Conservation (phyloP, 2,329 filamentous ascomycete species). For the Orbilia oligospora region DNA sequence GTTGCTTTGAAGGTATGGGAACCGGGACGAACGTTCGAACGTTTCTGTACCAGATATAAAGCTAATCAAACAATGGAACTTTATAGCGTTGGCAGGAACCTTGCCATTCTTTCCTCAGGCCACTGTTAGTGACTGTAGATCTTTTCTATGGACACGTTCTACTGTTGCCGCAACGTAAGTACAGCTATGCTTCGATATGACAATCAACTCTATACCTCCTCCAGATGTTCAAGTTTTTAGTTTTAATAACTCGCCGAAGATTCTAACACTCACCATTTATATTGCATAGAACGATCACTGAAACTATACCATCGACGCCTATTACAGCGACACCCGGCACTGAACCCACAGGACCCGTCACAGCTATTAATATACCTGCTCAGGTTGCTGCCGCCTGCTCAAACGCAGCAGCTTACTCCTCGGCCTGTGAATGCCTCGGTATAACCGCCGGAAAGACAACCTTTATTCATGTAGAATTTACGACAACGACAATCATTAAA, state of each 20-base stretch:
- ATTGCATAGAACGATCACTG: conserved; percentile 33
- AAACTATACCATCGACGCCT: conserved; percentile 7
- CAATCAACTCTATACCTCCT: too few species aligned
- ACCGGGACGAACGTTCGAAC: too few species aligned
- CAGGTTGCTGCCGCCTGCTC: conserved; percentile 22
- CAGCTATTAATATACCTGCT: conserved; percentile 27
- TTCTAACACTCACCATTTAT: conserved; percentile 11
- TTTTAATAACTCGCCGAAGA: background rate
- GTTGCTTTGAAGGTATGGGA: conserved; percentile 20
- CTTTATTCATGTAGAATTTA: conserved; percentile 19
- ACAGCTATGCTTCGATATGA: too few species aligned
- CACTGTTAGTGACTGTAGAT: conserved; percentile 34
- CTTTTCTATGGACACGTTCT: conserved; percentile 31
- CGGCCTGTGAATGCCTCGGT: conserved; percentile 35
- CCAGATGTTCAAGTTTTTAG: background rate
- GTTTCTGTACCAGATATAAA: too few species aligned
- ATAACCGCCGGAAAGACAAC: conserved; percentile 34
- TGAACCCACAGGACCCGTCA: conserved; percentile 9
- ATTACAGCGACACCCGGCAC: background rate
- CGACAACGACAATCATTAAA: conserved; percentile 3
- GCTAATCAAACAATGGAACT: conserved; percentile 10
- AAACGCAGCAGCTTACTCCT: conserved; percentile 34
- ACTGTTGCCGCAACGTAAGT: conserved; percentile 35
- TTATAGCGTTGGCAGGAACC: conserved; percentile 19
- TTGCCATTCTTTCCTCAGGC: conserved; percentile 1